Base-by-base conservation (phyloP, 2,329 filamentous ascomycete genomes). In the Penicillium corylophilum region DNA sequence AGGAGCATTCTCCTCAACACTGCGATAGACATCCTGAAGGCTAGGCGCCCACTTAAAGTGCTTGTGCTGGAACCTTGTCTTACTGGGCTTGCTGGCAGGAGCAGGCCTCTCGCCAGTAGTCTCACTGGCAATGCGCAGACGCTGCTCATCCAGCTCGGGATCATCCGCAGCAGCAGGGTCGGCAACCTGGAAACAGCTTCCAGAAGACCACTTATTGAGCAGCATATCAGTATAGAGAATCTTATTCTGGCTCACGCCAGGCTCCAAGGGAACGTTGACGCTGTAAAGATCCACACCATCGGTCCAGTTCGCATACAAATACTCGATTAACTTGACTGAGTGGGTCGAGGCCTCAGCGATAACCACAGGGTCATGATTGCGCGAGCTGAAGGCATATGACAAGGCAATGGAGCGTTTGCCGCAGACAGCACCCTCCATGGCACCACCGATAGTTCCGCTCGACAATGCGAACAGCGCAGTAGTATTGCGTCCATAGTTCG, bases 11-110 rank as follows among this genome's bases (percentile, higher is more conserved):
- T 87, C 82, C 61, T 91, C 84, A n/a, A 96, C 91, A 60, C 88
- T 92, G 67, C 88, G 83, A 71, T 90, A 90, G 2, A 97, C 90
- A 71, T 95, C 92, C 29, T 83, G 80, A 72, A 97, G 94, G 57
- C 83, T 84, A 2, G 93, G 94, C 43, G 89, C 85, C 94, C 94
- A 97, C 74, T 93, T 95, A 79, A 96, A 97, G 72, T 95, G 89
- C 70, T 89, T 90, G 71, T 95, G 90, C 50, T 78, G 81, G 68
- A 90, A 86, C 26, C 80, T 75, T 36, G 74, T 35, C 62, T 23
- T 40, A 1, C 42, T 13, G 18, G 53, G 36, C 69, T 63, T 59
- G 41, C 66, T 60, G 51, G 56, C 55, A 46, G 58, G 45, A 50
- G 62, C 64, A 22, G 59, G 59, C 12, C 60, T 63, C 53, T 59